These are phyloP conservation scores for Lodderomyces theae DNA, from an alignment of 1,139 yeast genomes.

Conservation along the genomic window DNA sequence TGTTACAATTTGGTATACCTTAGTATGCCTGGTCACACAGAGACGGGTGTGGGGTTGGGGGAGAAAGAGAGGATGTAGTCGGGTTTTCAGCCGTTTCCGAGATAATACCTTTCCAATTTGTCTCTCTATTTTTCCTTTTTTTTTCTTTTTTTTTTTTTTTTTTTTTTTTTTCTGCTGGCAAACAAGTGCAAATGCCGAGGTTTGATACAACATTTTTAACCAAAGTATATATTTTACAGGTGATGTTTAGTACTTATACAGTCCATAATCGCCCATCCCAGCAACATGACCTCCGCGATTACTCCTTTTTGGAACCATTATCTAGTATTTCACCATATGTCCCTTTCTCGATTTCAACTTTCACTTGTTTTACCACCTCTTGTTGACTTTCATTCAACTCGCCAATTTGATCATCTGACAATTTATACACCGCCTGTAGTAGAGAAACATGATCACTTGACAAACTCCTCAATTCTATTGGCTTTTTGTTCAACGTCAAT, in stretches of 20 bases:
- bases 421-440: constrained; percentile 53
- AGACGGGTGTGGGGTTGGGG: too few relatives aligned
- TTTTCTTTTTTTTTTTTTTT: neutral
- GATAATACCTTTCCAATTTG: too few relatives aligned
- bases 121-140: too few relatives aligned
- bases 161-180: too few relatives aligned
- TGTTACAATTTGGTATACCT: too few relatives aligned
- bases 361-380: constrained; percentile 34
- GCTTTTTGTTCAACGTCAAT: constrained; percentile 34
- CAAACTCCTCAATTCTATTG: constrained; percentile 40
- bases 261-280: too few relatives aligned
- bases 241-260: too few relatives aligned
- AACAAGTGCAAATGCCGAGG: too few relatives aligned
- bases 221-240: neutral
- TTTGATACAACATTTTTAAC: too few relatives aligned
- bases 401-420: constrained; percentile 63
- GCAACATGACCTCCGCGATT: too few relatives aligned
- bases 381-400: constrained; percentile 60
- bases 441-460: constrained; percentile 50
- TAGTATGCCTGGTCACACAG: too few relatives aligned
- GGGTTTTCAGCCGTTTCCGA: neutral
- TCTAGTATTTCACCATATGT: constrained; percentile 36
- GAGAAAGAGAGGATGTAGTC: too few relatives aligned
- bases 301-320: neutral
- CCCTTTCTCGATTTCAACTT: constrained; percentile 43